Base-by-base conservation (phyloP, 2,329 filamentous ascomycete species). In the Paraconiothyrium brasiliense region DNA sequence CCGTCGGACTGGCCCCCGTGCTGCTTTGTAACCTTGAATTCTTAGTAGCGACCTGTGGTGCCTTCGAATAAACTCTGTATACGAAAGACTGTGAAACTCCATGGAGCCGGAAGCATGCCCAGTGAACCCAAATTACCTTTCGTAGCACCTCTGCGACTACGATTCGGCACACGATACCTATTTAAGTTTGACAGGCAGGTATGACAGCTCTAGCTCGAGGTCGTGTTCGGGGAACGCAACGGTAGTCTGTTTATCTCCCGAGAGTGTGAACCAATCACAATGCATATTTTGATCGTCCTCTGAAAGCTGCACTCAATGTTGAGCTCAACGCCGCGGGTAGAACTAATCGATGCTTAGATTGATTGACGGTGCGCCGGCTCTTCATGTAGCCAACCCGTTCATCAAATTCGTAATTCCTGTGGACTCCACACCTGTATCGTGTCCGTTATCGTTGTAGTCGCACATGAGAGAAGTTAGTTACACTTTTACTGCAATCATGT, bases 131-230 rank as follows among this genome's bases (percentile, higher is more conserved):
- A n/a, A 34, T 39, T 44, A 9, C 39, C 46, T 34, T 6, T 46
- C 39, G 27, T 55, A 34, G 39, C 11, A 41, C 50, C 34, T 52
- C 20, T 52, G 50, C 50, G 35, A 27, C 14, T 27, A 20, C 10
- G 8, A 5, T 11, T 44, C 43, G 54, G 32, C 37, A 24, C 10
- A n/a, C 6, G 22, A 27, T 48, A 27, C 54, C 43, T 14, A 48
- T 16, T 56, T 27, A 5, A 56, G 39, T 34, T 32, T 56, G 54
- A 56, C 54, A 48, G 54, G 20, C 54, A 47, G 43, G 54, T 56
- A 24, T 30, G 41, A 56, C 54, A 37, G 32, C 43, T 35, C n/a
- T 56, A 56, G 32, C 54, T 39, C 30, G 30, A 56, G n/a, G 41
- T 9, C 9, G 43, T 56, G 43, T 47, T 30, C 24, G 54, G 20